A percentile compares a stretch with the other conserved stretches of the same genome.
These are phyloP conservation scores for Fusarium sp. DNA, from an alignment of 2,329 filamentous ascomycete species.

Conservation along the genomic window DNA sequence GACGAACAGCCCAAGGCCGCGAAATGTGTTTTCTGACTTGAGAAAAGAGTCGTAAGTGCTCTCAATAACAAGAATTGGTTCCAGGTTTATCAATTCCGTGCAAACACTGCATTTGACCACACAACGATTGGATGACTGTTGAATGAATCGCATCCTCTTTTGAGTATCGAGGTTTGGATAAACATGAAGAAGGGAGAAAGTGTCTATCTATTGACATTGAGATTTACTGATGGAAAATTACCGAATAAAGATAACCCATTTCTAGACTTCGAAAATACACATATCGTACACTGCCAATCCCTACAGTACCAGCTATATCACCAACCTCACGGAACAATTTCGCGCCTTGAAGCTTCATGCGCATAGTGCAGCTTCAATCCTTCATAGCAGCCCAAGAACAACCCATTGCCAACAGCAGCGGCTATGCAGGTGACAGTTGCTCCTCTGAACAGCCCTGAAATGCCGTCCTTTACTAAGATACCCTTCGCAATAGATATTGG, in stretches of 20 bases:
- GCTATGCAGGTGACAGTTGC: constrained; percentile 31
- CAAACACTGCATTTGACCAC: too few relatives aligned
- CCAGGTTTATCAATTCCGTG: too few relatives aligned
- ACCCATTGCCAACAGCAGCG: constrained; percentile 25
- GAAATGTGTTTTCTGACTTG: too few relatives aligned
- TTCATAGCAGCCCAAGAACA: constrained; percentile 36
- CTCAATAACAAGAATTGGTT: too few relatives aligned
- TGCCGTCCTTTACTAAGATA: constrained; percentile 22
- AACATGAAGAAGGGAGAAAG: too few relatives aligned
- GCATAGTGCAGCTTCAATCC: constrained; percentile 26
- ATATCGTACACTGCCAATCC: neutral
- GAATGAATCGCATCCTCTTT: too few relatives aligned
- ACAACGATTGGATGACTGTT: too few relatives aligned
- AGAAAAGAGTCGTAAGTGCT: too few relatives aligned
- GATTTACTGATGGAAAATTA: neutral
- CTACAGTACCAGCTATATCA: fast-evolving
- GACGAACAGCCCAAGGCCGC: neutral
- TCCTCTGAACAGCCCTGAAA: constrained; percentile 29
- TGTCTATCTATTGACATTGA: neutral
- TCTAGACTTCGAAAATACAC: neutral
- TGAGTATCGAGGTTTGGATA: too few relatives aligned
- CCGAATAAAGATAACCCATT: neutral
- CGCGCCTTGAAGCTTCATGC: neutral
- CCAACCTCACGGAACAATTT: neutral
- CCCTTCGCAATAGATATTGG: constrained; percentile 24